Base-by-base conservation (phyloP, 768 basidiomycete species). In the Pilatotrama ljubarskyi region DNA sequence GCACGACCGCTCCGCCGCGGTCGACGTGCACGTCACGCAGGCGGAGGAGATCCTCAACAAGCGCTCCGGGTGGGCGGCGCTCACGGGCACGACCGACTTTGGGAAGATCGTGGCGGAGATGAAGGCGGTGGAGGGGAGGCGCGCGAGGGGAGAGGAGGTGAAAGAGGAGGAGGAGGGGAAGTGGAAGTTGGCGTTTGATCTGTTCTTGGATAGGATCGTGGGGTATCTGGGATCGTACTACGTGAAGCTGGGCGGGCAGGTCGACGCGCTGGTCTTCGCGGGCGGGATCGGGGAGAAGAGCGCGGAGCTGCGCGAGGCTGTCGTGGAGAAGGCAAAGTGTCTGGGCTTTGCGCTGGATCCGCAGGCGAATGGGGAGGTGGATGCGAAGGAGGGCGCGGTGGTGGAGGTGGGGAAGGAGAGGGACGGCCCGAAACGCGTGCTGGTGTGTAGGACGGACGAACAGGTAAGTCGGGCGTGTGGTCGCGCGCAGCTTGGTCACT, bases 251-350 rank as follows among this genome's bases (percentile, higher is more conserved):
- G 78, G 78, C 32, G 82, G 83, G 15, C 60, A 77, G 24, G 82
- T 94, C 11, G 89, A 94, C 70, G 93, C 88, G 1, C 68, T 95
- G 41, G 90, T 95, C 13, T 94, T 95, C 70, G 81, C 90, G 0
- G 93, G 94, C 3, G 93, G 93, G 0, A 92, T 97, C 52, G 95
- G 95, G 0, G 95, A 97, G 73, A 80, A 79, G 64, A 83, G 86
- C 60, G 76, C 73, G 17, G 78, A 82, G 64, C 73, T 98, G 54
- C 75, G 94, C 41, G 69, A 74, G 40, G 82, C 83, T 18, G 76
- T 95, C 17, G 79, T 79, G 3, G 71, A 78, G 36, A 76, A 80
- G 35, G 74, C 88, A 15, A 65, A 52, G 17, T 89, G 84, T 74
- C 70, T 95, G 43, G 92, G 91, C 1, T 87, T 86, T 58, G 73